phyloP scores from a whole-genome alignment of 2,329 filamentous ascomycete genomes.

The Anthostomella pinea region DNA sequence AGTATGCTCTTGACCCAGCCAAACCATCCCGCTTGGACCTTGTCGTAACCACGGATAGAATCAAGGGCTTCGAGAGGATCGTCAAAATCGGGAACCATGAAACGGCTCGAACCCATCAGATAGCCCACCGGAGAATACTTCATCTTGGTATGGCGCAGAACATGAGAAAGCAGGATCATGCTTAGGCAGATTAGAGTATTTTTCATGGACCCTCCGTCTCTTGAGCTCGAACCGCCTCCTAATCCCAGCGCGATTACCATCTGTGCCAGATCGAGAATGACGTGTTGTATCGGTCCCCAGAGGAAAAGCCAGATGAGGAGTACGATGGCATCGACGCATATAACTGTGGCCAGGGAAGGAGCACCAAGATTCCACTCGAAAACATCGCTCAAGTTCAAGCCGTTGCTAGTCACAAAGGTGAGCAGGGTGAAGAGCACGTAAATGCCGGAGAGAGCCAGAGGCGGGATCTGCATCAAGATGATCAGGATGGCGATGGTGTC shows the following conservation, averaged over 20 bases:
- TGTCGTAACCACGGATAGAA: conserved; percentile 48
- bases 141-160: conserved; percentile 47
- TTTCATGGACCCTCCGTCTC: conserved; percentile 62
- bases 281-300: conserved; percentile 82
- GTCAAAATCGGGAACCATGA: conserved; percentile 43
- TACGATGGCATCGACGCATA: conserved; percentile 80
- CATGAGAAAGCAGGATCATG: conserved; percentile 60
- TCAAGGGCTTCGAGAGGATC: conserved; percentile 45
- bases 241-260: conserved; percentile 90
- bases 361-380: conserved; percentile 85
- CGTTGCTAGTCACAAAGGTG: conserved; percentile 83
- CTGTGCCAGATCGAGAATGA: conserved; percentile 86
- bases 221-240: conserved; percentile 73
- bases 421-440: conserved; percentile 90
- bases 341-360: conserved; percentile 79
- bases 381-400: conserved; percentile 82
- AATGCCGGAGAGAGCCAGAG: conserved; percentile 81
- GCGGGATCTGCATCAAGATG: conserved; percentile 87
- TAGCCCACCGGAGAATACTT: conserved; percentile 47
- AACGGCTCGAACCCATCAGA: conserved; percentile 46
- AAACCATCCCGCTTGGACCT: conserved; percentile 50
- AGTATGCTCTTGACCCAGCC: conserved; percentile 67
- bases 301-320: conserved; percentile 84
- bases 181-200: conserved; percentile 69
- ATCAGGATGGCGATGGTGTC: conserved; percentile 97